Base-by-base conservation (phyloP, 345 rosid species). In the Lepidium aucheri region DNA sequence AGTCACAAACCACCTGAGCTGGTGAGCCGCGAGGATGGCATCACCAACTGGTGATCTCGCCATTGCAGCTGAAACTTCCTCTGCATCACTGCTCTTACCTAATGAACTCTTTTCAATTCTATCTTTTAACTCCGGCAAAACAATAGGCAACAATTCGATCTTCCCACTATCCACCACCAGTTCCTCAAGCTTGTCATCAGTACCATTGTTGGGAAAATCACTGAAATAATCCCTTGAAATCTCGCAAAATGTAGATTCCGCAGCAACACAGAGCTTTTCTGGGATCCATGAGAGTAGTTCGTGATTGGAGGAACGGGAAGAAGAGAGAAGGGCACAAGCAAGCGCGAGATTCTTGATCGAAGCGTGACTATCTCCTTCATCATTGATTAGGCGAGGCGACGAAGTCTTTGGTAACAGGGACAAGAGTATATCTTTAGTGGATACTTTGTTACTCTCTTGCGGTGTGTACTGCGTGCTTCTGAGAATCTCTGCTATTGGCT, bases 1-100 rank as follows among this genome's bases (percentile, higher is more conserved):
- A 71, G 86, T 76, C 42, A 86, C 85, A 54, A 94, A 84, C 98
- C 98, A 90, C 61, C 87, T 76, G 61, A 90, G 83, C 81, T 90
- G 96, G 70, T 77, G 80, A 40, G 92, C 88, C 3, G 92, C 90
- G 11, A 88, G 35, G 50, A 90, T 76, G 0, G 95, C 86, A 65
- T 62, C 75, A 9, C 85, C 92, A 53, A 85, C 89, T 3, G 99
- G 96, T 74, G 58, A 81, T 74, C 84, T 76, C 41, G 87, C 86
- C 12, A 90, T 81, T 0, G 89, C 80, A 33, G 95, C 86, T 3
- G 74, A 74, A 34, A 76, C 64, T 63, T 80, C 89, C n/a, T 86
- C 83, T 15, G 15, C 71, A 45, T 88, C 90, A 57, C 41, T 68
- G 17, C 66, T 36, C 63, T 77, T 86, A 76, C 81, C 87, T 41